A percentile compares a stretch with the other conserved stretches of the same genome.
Evolutionary conservation across 257 asterid genomes (phyloP).

Genomic region (Lithospermum erythrorhizon): DNA sequence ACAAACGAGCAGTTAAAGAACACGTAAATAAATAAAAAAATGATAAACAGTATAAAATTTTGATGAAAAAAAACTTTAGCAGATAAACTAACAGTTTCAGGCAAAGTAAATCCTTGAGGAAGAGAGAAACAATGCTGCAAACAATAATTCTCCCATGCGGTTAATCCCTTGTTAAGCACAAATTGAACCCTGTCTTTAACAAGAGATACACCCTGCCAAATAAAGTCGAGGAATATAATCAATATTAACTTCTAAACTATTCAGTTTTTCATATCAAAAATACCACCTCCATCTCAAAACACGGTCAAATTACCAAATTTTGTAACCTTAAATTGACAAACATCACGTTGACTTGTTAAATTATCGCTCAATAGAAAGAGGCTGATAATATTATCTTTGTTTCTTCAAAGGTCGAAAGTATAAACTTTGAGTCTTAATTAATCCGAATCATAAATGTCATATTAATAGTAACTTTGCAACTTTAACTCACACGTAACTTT

Average conservation of each 20-base stretch:
- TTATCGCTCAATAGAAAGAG: too few relatives aligned
- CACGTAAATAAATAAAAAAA: neutral
- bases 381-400: too few relatives aligned
- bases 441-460: too few relatives aligned
- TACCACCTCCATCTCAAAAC: neutral
- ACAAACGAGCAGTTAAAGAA: neutral
- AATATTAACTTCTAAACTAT: too few relatives aligned
- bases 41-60: neutral
- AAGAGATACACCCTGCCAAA: conserved; percentile 21
- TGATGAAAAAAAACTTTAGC: neutral
- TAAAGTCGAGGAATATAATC: neutral
- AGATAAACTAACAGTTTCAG: conserved; percentile 20
- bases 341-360: too few relatives aligned
- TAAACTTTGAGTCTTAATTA: too few relatives aligned
- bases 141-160: conserved; percentile 32
- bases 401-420: too few relatives aligned
- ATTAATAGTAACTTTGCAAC: too few relatives aligned
- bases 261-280: too few relatives aligned
- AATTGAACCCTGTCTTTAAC: conserved; percentile 17
- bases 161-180: conserved; percentile 21
- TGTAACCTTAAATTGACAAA: too few relatives aligned
- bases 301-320: too few relatives aligned
- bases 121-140: conserved; percentile 25
- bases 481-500: too few relatives aligned
- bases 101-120: conserved; percentile 30